Evolutionary conservation across 2,329 filamentous ascomycete genomes (phyloP).

Genomic region (Cladosporium sp.): DNA sequence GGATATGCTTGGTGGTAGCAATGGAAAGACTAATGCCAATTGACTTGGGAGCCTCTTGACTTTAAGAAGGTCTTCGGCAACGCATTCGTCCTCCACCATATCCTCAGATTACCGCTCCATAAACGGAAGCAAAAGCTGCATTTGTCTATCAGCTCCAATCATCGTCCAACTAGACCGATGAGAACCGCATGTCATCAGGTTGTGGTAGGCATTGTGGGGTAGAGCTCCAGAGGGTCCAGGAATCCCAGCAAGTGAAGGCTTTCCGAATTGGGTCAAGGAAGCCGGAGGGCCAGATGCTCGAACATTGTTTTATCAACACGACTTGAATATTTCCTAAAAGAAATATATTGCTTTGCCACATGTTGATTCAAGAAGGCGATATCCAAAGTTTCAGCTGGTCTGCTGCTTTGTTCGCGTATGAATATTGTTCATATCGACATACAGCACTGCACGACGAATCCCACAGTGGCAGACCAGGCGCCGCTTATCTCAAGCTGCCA

Average conservation of each 20-base stretch:
- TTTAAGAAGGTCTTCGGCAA: no score
- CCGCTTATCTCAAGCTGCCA: not conserved
- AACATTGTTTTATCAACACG: no score
- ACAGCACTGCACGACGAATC: no score
- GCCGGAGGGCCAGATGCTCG: not conserved
- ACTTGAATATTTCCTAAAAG: no score
- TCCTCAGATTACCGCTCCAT: constrained; percentile 6
- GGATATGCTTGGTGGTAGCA: no score
- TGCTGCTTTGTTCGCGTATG: no score
- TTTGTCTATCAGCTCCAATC: constrained; percentile 11
- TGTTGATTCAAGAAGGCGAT: no score
- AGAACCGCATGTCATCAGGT: constrained; percentile 7
- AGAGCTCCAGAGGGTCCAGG: not conserved
- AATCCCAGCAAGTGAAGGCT: constrained; percentile 1
- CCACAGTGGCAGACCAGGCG: not conserved
- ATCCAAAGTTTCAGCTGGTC: no score
- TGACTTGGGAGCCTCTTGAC: no score
- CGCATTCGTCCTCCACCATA: not conserved
- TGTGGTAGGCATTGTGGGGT: constrained; percentile 7
- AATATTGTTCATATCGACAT: no score
- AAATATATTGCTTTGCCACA: no score
- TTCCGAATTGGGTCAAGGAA: constrained; percentile 4
- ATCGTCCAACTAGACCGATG: constrained; percentile 3
- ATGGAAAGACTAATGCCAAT: no score
- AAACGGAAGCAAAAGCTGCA: constrained; percentile 8